Base-by-base conservation (phyloP, 176 grass and related monocot species). In the Eleusine indica region DNA sequence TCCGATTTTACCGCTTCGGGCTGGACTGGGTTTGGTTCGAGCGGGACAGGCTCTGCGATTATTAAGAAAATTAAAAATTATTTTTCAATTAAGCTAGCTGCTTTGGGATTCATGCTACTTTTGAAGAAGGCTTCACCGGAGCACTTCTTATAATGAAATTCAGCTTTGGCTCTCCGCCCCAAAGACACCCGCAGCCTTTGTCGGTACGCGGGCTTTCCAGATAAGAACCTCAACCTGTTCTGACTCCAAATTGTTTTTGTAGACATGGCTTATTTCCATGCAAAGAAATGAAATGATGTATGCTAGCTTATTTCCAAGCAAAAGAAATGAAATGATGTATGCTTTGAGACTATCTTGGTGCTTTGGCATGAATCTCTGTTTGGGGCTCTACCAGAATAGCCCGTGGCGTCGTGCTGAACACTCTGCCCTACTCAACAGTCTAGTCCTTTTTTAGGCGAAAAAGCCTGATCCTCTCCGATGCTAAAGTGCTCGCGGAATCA, bases 401-500 rank as follows among this genome's bases (percentile, higher is more conserved):
- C 51, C 51, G 17, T 42, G 41, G 15, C 44, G 25, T 58, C 39
- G 38, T 62, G 29, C 77, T 47, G 29, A 84, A 88, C 54, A 16
- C 8, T 54, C 41, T 13, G 77, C 54, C 25, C 35, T 52, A 18
- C 17, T 18, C 4, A 64, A 22, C 57, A 10, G 60, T 46, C 67
- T 54, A 42, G 77, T 82, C 56, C 37, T 9, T 62, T 38, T 1
- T 56, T 16, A 17, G 21, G 58, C 9, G 5, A 74, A 80, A 80
- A 80, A 54, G 56, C 53, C 38, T n/a, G 16, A 89, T 78, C 38
- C 39, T 7, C 62, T 37, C 3, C 5, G 12, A 47, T 7, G 79
- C 78, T 82, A 42, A 86, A 89, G 83, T 35, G 57, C 67, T 61
- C 13, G 9, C 6, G 21, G 66, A 86, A 82, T 82, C 78, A 67